A percentile compares a stretch with the other conserved stretches of the same genome.
phyloP scores from a whole-genome alignment of 257 asterid species.

The Petunia axillaris region DNA sequence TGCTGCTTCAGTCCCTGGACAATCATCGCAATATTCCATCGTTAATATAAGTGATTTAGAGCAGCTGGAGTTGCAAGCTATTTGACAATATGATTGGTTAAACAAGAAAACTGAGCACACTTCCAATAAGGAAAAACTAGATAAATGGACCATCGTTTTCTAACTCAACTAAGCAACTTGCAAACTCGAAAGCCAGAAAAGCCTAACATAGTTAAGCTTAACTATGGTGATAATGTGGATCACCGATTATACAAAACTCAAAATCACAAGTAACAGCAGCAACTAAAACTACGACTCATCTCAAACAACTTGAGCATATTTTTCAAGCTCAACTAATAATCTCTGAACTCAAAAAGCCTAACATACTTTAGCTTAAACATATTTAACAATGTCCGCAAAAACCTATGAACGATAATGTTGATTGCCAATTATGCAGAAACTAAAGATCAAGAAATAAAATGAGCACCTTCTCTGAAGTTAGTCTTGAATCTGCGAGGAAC shows the following conservation, averaged over 20 bases:
- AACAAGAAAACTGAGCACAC: neutral
- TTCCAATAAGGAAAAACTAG: neutral
- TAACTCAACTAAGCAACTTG: neutral
- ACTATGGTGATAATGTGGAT: neutral
- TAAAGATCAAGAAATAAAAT: neutral
- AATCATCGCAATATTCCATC: conserved; percentile 6
- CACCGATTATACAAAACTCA: neutral
- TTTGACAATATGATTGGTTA: neutral
- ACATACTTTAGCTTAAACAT: too few species aligned
- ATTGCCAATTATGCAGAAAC: neutral
- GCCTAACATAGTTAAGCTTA: neutral
- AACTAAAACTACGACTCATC: too few species aligned
- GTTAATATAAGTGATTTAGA: neutral
- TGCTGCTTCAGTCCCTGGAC: conserved; percentile 79
- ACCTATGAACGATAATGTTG: too few species aligned
- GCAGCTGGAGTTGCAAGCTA: neutral
- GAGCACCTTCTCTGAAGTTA: conserved; percentile 70
- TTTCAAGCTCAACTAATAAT: too few species aligned
- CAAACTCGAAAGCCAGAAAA: neutral
- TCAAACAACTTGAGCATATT: too few species aligned
- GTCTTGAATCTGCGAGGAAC: conserved; percentile 80
- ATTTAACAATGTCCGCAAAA: too few species aligned
- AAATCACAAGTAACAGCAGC: too few species aligned
- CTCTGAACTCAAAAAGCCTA: too few species aligned
- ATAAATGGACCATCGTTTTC: neutral